Evolutionary conservation across 2,329 filamentous ascomycete species (phyloP), one percentile per base, ranked within the genome.

Genomic region (Diplodia sapinea): DNA sequence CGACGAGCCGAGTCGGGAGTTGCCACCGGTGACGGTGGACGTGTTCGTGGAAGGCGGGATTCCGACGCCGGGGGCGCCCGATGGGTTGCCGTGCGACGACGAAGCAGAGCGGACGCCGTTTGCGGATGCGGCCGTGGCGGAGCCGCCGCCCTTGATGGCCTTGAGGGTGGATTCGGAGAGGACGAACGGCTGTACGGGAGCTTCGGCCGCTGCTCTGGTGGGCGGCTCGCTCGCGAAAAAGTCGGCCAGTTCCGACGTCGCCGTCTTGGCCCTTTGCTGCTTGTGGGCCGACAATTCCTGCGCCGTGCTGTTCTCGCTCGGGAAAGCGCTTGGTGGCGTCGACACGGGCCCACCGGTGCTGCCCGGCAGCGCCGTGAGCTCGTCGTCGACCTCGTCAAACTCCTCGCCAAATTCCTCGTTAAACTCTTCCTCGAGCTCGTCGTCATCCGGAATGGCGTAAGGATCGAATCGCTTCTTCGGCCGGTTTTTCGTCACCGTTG

Each of bases 401-500:
- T 85, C 76, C 33, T 87, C 82, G 1, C 88, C 89, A 65, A 91
- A 87, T 66, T 91, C 87, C 67, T 92, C 65, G 13, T 23, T 47
- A 36, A 67, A 54, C 36, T 68, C 66, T 20, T 55, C 66, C 36
- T 66, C 64, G 15, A 56, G 38, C 15, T 80, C 78, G 47, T 80
- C 77, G 6, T 79, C 78, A 4, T 78, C 83, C 74, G 97, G 94
- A 70, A 98, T 92, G n/a, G 93, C 92, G 72, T 98, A 98, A 0
- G 94, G 95, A 74, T 99, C 95, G 74, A 91, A 96, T 65, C 91
- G 87, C 72, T 87, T 90, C 75, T 88, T 71, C 85, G 78, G 83
- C 70, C 81, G 78, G 12, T 70, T 71, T 66, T 74, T 70, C 23
- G 57, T 40, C 23, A 70, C 47, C 62, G 55, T 69, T 40, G 40